A percentile compares a stretch with the other conserved stretches of the same genome.
These are phyloP conservation scores for Populus hybrid DNA, from an alignment of 441 rosid genomes.

Conservation along the genomic window DNA sequence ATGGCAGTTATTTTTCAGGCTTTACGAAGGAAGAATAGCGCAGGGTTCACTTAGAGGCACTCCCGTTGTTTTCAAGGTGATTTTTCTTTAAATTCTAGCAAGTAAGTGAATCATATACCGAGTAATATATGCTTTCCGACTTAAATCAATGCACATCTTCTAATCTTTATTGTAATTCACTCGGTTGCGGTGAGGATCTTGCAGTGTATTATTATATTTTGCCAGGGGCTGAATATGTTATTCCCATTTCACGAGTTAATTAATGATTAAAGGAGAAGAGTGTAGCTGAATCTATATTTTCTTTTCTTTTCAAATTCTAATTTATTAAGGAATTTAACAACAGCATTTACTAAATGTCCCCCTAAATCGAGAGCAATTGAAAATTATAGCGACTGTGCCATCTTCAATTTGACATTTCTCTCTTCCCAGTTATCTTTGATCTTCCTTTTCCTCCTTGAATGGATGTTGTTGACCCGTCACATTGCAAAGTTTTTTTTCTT, in stretches of 20 bases:
- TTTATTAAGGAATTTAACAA: neutral
- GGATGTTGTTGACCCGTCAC: neutral
- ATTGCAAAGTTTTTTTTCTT: too few relatives aligned
- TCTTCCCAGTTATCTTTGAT: neutral
- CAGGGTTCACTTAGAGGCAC: slow-evolving; percentile 72
- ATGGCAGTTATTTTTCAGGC: slow-evolving; percentile 76
- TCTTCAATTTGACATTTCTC: neutral
- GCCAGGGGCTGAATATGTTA: neutral
- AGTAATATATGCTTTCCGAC: neutral
- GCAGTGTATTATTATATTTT: neutral
- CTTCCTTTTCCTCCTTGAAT: neutral
- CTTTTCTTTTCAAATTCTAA: neutral
- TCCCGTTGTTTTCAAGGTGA: slow-evolving; percentile 71
- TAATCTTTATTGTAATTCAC: neutral
- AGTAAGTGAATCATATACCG: neutral
- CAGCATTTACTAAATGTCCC: neutral
- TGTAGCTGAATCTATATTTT: neutral
- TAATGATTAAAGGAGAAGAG: neutral
- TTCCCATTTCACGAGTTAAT: neutral
- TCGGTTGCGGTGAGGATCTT: neutral
- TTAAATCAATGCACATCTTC: neutral
- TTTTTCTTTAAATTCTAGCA: neutral
- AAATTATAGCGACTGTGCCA: neutral
- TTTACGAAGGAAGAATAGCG: slow-evolving; percentile 86
- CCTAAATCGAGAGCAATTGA: neutral